Base-by-base conservation (phyloP, 768 basidiomycete genomes). In the Trametes cubensis region DNA sequence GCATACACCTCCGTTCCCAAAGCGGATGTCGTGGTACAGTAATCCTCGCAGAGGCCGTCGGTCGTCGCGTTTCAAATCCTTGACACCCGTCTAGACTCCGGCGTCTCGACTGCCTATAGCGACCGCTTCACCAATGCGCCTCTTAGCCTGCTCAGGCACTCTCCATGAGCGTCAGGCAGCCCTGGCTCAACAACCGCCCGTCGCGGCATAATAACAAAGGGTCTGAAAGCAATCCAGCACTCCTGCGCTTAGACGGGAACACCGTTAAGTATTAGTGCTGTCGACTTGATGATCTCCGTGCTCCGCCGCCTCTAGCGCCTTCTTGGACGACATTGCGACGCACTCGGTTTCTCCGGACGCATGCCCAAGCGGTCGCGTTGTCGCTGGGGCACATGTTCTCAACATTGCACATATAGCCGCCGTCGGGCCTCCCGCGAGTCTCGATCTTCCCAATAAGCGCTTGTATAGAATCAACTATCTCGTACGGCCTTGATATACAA, bases 41-140 rank as follows among this genome's bases (percentile, higher is more conserved):
- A 21, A 17, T 40, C 46, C 48, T 25, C 48, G 25, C 17, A 20
- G 42, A 23, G 34, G 25, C 34, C 49, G 30, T 57, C 44, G 20
- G 55, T 57, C 61, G 50, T 39, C 14, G 51, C 34, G 61, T 62
- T 62, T 62, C 61, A 57, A 38, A 26, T 62, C 55, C 52, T 55
- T 53, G 30, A 52, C 42, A 15, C 23, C 47, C 54, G 48, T 45
- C 14, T 34, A 34, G 34, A 11, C 34, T 10, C 41, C 25, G 40
- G 47, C 61, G 48, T 55, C 50, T 25, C 20, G 44, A 21, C 20
- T 20, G 48, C 26, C n/a, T 18, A 21, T 46, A 20, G 50, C 55
- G 44, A 57, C 55, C 52, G 44, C 50, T 20, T 38, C 40, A 47
- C 23, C 8, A 1, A 18, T 30, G 48, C 39, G 14, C 25, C 10